Evolutionary conservation across 78 protist species (phyloP), one percentile per base, ranked within the genome.

Genomic region (Dictyostelium citrinum): DNA sequence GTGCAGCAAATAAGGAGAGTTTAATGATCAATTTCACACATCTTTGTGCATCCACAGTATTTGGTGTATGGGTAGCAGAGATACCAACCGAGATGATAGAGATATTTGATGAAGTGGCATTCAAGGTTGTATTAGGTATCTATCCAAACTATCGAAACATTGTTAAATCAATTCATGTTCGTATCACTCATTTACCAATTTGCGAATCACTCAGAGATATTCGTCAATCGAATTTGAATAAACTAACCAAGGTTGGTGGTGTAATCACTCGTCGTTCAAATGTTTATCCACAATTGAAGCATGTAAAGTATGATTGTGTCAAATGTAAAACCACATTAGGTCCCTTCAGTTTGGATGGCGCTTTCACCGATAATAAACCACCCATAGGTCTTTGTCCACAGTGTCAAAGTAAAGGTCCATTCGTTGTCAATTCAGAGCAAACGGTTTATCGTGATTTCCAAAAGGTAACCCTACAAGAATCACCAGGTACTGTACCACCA

Each of bases 401-500:
- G 24, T 95, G 97, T 37, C 95, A 95, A 78, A 58, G 74, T 12
- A 91, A 81, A 76, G 95, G 95, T 60, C 99, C 99, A 10, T 98
- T 98, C 94, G 17, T 39, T 33, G 45, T 98, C 74, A 97, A 98
- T 60, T 22, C 81, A 3, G 97, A 95, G 31, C 92, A 93, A 77
- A 99, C 99, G 0, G 64, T 97, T 51, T 99, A 98, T 97, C 80
- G 98, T 68, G 98, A 99, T 96, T 99, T 95, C 90, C 99, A 99
- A 92, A 74, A 90, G 72, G 67, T 98, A 14, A 96, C 98, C 2
- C 81, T 99, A 8, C 99, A 99, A 79, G 99, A 99, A 80, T 24
- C 97, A 8, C 99, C 99, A 7, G 99, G 99, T 12, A 86, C 99
- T 2, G 99, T 99, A 12, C 99, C 99, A 3, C 93, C 99, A 1